phyloP scores from a whole-genome alignment of 1,139 yeast genomes.

The Hansenula lynferdii region DNA sequence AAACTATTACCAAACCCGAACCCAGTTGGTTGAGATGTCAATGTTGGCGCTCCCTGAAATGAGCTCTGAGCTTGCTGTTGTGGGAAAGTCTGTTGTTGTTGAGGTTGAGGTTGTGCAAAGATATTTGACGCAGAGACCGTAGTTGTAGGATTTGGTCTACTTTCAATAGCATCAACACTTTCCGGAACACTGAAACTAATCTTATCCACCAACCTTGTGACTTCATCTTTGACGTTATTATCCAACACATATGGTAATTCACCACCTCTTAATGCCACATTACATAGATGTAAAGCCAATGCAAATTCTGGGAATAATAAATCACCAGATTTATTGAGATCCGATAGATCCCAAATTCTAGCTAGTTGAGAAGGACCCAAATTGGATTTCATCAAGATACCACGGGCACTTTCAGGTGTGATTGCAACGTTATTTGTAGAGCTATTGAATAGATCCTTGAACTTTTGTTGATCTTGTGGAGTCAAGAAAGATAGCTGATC shows the following conservation, averaged over 20 bases:
- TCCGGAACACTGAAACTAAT: slow-evolving; percentile 79
- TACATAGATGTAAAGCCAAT: slow-evolving; percentile 84
- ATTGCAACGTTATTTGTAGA: slow-evolving; percentile 77
- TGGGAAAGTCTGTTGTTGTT: slow-evolving; percentile 17
- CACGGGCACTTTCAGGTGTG: slow-evolving; percentile 73
- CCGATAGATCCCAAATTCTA: slow-evolving; percentile 87
- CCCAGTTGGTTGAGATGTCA: slow-evolving; percentile 31
- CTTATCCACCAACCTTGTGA: slow-evolving; percentile 80
- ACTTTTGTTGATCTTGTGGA: slow-evolving; percentile 79
- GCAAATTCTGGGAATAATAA: slow-evolving; percentile 94
- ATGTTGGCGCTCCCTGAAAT: slow-evolving; percentile 24
- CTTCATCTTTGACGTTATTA: slow-evolving; percentile 73
- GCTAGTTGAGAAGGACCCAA: slow-evolving; percentile 73
- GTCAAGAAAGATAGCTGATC: slow-evolving; percentile 73
- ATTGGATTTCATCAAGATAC: slow-evolving; percentile 76
- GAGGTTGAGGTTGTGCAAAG: neutral
- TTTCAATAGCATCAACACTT: slow-evolving; percentile 23
- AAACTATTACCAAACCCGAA: slow-evolving; percentile 16
- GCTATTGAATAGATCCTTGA: slow-evolving; percentile 74
- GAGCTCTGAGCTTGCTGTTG: slow-evolving; percentile 1
- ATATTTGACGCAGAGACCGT: neutral
- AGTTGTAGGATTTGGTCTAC: neutral
- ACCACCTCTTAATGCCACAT: slow-evolving; percentile 71
- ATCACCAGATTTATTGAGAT: slow-evolving; percentile 80
- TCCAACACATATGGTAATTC: slow-evolving; percentile 72